These are phyloP conservation scores for Myriosclerotinia duriaeana DNA, from an alignment of 2,329 filamentous ascomycete species.

Conservation along the genomic window DNA sequence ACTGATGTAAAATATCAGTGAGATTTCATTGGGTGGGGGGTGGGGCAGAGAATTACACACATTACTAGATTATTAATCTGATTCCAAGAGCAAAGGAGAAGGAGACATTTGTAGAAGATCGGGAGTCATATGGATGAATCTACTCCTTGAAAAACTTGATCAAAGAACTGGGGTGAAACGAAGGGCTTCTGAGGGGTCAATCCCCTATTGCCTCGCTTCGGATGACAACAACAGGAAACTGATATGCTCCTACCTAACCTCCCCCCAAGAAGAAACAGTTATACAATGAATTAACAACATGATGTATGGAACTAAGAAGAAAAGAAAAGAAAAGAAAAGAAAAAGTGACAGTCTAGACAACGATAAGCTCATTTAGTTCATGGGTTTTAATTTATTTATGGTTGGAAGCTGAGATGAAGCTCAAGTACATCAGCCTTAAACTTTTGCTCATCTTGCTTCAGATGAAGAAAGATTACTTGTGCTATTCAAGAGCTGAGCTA, in stretches of 20 bases:
- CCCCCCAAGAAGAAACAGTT: no score
- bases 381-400: neutral
- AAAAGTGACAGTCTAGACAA: no score
- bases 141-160: neutral
- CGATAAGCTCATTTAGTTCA: neutral
- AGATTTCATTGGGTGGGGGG: no score
- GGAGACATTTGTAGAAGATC: neutral
- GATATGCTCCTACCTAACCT: neutral
- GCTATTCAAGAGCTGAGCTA: no score
- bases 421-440: neutral
- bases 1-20: neutral
- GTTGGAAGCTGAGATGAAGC: neutral
- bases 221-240: neutral
- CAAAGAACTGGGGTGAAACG: neutral
- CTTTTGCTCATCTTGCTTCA: no score
- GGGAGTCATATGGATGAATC: neutral
- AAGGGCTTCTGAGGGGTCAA: neutral
- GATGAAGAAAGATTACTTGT: no score
- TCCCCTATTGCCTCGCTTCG: neutral
- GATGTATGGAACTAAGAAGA: neutral
- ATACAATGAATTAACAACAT: neutral
- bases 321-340: no score
- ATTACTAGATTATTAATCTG: neutral
- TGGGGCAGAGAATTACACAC: neutral
- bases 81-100: neutral